phyloP scores from a whole-genome alignment of 192 early-diverging fungal species.

The Rhizophagus sp. region DNA sequence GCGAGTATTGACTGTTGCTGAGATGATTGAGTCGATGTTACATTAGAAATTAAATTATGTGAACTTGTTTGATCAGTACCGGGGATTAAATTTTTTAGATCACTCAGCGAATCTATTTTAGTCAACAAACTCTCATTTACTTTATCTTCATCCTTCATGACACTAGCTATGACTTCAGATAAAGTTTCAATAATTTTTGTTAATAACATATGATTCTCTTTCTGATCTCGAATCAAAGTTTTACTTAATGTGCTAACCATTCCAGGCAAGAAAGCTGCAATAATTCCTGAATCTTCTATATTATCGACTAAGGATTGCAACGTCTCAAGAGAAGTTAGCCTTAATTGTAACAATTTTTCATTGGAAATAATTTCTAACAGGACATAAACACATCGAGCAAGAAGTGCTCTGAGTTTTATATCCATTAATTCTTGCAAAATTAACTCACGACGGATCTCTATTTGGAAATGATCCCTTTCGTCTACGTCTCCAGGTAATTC shows the following conservation, averaged over 20 bases:
- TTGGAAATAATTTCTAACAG: slow-evolving; percentile 24
- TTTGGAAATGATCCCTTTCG: not conserved
- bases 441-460: not conserved
- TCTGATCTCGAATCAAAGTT: slow-evolving; percentile 35
- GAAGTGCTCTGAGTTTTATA: slow-evolving; percentile 13
- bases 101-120: slow-evolving; percentile 1
- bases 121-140: slow-evolving; percentile 10
- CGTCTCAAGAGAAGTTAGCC: slow-evolving; percentile 37
- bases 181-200: slow-evolving; percentile 32
- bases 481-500: not conserved
- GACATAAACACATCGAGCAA: slow-evolving; percentile 26
- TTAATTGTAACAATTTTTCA: slow-evolving; percentile 34
- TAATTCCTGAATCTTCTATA: slow-evolving; percentile 25
- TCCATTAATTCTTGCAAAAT: slow-evolving; percentile 12
- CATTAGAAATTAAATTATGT: not conserved
- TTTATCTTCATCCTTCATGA: slow-evolving; percentile 39
- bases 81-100: slow-evolving; percentile 25
- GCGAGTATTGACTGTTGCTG: not conserved
- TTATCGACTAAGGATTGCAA: slow-evolving; percentile 36
- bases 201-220: slow-evolving; percentile 44
- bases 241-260: slow-evolving; percentile 34
- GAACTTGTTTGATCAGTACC: not conserved
- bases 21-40: not conserved
- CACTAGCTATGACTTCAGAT: slow-evolving; percentile 30
- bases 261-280: slow-evolving; percentile 42